These are phyloP conservation scores for Ilyonectria robusta DNA, from an alignment of 2,329 filamentous ascomycete genomes.

Conservation along the genomic window DNA sequence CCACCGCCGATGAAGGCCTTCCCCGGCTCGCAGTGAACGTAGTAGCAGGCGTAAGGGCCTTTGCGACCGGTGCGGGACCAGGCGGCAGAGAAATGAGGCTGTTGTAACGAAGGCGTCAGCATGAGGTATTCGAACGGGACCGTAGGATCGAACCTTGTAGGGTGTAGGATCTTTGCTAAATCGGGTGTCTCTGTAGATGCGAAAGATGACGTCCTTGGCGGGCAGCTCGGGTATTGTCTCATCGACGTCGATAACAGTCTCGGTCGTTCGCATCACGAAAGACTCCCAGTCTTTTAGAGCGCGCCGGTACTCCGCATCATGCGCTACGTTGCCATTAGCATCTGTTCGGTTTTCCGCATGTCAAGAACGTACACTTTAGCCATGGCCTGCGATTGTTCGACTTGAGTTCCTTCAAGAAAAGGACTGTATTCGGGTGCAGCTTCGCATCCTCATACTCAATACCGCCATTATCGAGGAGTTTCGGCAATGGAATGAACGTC, in stretches of 20 bases:
- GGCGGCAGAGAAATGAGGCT: slow-evolving; percentile 87
- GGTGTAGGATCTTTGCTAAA: slow-evolving; percentile 89
- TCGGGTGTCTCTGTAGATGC: slow-evolving; percentile 88
- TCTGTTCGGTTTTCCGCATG: background rate
- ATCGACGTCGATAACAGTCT: slow-evolving; percentile 79
- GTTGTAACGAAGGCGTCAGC: background rate
- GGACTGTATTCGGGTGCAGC: slow-evolving; percentile 70
- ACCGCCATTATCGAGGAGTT: slow-evolving; percentile 52
- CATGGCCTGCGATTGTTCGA: slow-evolving; percentile 71
- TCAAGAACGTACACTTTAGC: slow-evolving; percentile 65
- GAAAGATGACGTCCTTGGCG: slow-evolving; percentile 87
- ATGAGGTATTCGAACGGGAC: slow-evolving; percentile 25
- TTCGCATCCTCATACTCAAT: slow-evolving; percentile 65
- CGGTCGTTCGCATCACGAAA: slow-evolving; percentile 81
- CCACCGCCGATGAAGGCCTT: slow-evolving; percentile 84
- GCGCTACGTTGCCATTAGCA: slow-evolving; percentile 63
- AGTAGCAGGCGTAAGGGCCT: slow-evolving; percentile 90
- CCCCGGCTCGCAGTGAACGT: slow-evolving; percentile 84
- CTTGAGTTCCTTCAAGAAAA: slow-evolving; percentile 71
- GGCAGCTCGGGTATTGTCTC: slow-evolving; percentile 89
- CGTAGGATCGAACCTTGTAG: slow-evolving; percentile 76
- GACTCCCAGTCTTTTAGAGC: slow-evolving; percentile 86
- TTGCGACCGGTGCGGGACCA: slow-evolving; percentile 92
- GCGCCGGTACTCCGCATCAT: slow-evolving; percentile 84
- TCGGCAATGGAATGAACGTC: slow-evolving; percentile 54